Conservation (phyloP, 495 filamentous ascomycete species). For the Aspergillus sclerotioniger region DNA sequence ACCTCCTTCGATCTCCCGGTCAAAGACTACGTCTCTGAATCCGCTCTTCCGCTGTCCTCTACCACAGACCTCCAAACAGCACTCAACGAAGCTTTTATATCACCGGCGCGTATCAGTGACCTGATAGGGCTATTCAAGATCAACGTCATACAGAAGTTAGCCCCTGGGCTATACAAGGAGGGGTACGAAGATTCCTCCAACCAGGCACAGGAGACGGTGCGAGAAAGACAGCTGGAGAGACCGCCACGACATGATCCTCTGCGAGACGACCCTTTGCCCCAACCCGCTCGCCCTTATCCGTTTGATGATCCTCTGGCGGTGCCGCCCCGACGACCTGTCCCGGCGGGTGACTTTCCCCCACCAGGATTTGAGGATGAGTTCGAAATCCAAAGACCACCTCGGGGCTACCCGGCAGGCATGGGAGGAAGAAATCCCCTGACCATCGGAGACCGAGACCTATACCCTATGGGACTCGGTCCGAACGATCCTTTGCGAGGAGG, state of each 20-base stretch:
- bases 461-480: slow-evolving; percentile 83
- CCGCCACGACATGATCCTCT: slow-evolving; percentile 48
- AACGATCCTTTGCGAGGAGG: slow-evolving; percentile 72
- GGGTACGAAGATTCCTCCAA: slow-evolving; percentile 62
- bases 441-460: slow-evolving; percentile 82
- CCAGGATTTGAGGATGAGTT: slow-evolving; percentile 95
- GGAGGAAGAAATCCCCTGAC: slow-evolving; percentile 57
- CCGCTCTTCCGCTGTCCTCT: slow-evolving; percentile 54
- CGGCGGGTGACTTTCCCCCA: slow-evolving; percentile 74
- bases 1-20: slow-evolving; percentile 69
- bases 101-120: slow-evolving; percentile 62
- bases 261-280: slow-evolving; percentile 49
- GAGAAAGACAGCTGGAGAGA: slow-evolving; percentile 32
- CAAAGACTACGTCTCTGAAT: slow-evolving; percentile 71
- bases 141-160: slow-evolving; percentile 75
- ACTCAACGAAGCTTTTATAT: slow-evolving; percentile 73
- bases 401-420: slow-evolving; percentile 44
- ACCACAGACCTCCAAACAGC: slow-evolving; percentile 35
- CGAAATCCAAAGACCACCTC: slow-evolving; percentile 70
- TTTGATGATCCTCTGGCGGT: slow-evolving; percentile 66
- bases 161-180: slow-evolving; percentile 70
- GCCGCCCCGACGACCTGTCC: slow-evolving; percentile 62
- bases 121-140: slow-evolving; percentile 66
- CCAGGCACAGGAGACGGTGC: slow-evolving; percentile 12
- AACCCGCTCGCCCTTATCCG: slow-evolving; percentile 63